Percentiles rank a stretch among this genome's conserved stretches.
Conservation (phyloP, 2,329 filamentous ascomycete species). For the Fusarium annulatum region DNA sequence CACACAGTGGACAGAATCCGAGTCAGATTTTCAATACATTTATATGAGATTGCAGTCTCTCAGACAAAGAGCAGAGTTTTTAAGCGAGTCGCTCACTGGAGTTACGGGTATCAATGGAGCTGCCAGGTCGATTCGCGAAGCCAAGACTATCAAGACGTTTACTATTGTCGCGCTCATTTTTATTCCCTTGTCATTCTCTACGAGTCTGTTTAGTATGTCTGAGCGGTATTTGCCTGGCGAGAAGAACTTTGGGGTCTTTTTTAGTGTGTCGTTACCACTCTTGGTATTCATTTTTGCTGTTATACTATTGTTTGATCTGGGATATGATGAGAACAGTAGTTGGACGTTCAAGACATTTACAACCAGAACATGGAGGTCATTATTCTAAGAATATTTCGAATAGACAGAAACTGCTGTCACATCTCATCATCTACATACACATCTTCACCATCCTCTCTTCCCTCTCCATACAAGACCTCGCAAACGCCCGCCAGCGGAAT, state of each 20-base stretch:
- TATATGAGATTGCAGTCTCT: conserved; percentile 5
- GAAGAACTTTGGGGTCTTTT: background rate
- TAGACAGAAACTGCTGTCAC: background rate
- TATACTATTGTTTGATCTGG: conserved; percentile 4
- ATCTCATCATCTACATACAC: conserved; percentile 21
- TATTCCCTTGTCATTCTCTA: conserved; percentile 5
- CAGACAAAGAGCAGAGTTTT: background rate
- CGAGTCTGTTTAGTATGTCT: conserved; percentile 1
- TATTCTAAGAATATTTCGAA: background rate
- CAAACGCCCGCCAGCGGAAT: conserved; percentile 94
- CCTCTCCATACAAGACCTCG: conserved; percentile 87
- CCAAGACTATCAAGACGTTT: conserved; percentile 6
- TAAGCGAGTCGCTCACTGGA: conserved; percentile 3
- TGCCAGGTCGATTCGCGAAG: conserved; percentile 7
- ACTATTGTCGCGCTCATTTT: conserved; percentile 10
- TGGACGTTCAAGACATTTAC: conserved; percentile 1
- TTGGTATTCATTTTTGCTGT: conserved; percentile 1
- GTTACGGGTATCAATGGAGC: conserved; percentile 5
- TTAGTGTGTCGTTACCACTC: background rate
- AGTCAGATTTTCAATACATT: background rate
- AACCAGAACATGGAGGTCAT: background rate
- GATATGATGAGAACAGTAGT: conserved; percentile 9
- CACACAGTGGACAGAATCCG: conserved; percentile 1
- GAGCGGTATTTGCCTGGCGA: background rate
- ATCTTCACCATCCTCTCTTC: conserved; percentile 47